Conservation (phyloP, 495 filamentous ascomycete genomes). For the Evernia prunastri region DNA sequence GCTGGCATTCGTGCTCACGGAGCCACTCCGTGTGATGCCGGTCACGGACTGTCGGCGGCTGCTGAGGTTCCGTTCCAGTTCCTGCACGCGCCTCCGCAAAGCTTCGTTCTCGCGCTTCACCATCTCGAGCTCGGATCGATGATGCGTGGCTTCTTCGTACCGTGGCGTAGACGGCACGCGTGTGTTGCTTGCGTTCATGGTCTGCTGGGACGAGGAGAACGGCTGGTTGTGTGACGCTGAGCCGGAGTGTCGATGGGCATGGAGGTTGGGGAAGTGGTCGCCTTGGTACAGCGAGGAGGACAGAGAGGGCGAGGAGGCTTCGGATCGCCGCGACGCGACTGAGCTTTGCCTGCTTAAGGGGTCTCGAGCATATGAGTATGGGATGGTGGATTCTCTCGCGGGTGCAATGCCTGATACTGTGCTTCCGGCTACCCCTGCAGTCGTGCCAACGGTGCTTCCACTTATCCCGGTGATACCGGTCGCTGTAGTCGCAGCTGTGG, state of each 20-base stretch:
- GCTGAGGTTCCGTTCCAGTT: slow-evolving; percentile 53
- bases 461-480: slow-evolving; percentile 22
- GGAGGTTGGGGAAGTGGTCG: slow-evolving; percentile 30
- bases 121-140: slow-evolving; percentile 63
- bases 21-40: slow-evolving; percentile 35
- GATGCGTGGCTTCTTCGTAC: slow-evolving; percentile 65
- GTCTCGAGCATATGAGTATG: slow-evolving; percentile 24
- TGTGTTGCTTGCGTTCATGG: slow-evolving; percentile 15
- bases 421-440: slow-evolving; percentile 34
- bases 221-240: slow-evolving; percentile 32
- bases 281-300: slow-evolving; percentile 31
- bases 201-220: slow-evolving; percentile 25
- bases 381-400: slow-evolving; percentile 35
- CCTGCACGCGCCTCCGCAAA: slow-evolving; percentile 64
- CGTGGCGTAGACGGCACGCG: slow-evolving; percentile 29
- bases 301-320: slow-evolving; percentile 35
- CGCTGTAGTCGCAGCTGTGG: slow-evolving; percentile 40
- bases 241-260: slow-evolving; percentile 26
- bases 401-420: slow-evolving; percentile 44
- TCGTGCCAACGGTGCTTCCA: slow-evolving; percentile 29
- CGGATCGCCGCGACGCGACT: slow-evolving; percentile 39
- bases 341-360: slow-evolving; percentile 31
- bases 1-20: slow-evolving; percentile 36
- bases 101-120: slow-evolving; percentile 76
- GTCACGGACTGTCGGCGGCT: slow-evolving; percentile 41